Conservation (phyloP, 2,329 filamentous ascomycete species). For the Cercospora nicotianae region DNA sequence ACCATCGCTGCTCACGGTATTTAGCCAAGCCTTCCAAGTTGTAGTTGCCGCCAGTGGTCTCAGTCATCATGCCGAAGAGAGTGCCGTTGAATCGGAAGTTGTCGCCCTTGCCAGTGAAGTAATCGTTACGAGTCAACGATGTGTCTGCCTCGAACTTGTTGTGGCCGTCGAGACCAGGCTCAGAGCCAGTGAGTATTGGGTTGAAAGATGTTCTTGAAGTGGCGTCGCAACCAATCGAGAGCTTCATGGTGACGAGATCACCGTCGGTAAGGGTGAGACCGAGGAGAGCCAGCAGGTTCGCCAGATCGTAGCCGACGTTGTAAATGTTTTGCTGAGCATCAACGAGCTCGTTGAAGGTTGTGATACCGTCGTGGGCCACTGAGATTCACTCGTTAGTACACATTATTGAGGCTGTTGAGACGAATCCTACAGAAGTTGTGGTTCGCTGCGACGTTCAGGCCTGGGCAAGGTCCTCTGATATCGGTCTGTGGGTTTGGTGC, state of each 20-base stretch:
- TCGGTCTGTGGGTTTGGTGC: conserved; percentile 40
- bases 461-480: conserved; percentile 41
- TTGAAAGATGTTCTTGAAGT: conserved; percentile 34
- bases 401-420: not conserved
- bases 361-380: conserved; percentile 46
- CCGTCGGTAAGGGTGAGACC: conserved; percentile 45
- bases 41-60: conserved; percentile 39
- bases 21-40: conserved; percentile 42
- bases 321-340: conserved; percentile 49
- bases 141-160: conserved; percentile 48
- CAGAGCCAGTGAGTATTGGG: conserved; percentile 38
- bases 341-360: conserved; percentile 44
- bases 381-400: not conserved
- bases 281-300: conserved; percentile 43
- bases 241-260: conserved; percentile 44
- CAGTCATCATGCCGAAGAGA: conserved; percentile 43
- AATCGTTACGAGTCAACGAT: conserved; percentile 47
- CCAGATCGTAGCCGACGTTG: conserved; percentile 47
- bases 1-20: conserved; percentile 45
- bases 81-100: conserved; percentile 46
- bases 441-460: conserved; percentile 17
- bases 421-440: conserved; percentile 39
- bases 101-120: conserved; percentile 41
- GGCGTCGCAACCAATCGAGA: conserved; percentile 47
- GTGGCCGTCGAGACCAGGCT: conserved; percentile 47